Percentiles rank a stretch among this genome's conserved stretches.
These are phyloP conservation scores for Guyanaporus albipodus DNA, from an alignment of 768 basidiomycete genomes.

Conservation along the genomic window DNA sequence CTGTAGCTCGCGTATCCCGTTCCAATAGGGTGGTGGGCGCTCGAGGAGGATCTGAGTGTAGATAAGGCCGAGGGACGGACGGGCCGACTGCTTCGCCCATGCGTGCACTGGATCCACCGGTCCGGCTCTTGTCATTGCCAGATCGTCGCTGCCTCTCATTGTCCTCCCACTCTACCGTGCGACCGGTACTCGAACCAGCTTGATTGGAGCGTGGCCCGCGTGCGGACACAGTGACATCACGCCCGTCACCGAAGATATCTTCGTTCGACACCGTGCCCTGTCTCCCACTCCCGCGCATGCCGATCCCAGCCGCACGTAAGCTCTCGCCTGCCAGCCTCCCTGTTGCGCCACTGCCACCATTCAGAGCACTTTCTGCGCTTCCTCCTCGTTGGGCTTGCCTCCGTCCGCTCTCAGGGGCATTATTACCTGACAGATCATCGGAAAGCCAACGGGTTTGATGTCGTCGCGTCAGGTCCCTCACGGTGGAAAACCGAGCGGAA, in stretches of 20 bases:
- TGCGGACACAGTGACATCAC: conserved; percentile 15
- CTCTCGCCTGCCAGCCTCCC: conserved; percentile 64
- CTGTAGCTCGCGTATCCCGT: conserved; percentile 20
- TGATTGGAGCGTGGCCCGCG: conserved; percentile 16
- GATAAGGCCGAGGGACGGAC: conserved; percentile 17
- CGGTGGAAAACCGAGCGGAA: conserved; percentile 40
- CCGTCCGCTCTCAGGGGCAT: conserved; percentile 36
- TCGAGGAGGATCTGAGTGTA: conserved; percentile 27
- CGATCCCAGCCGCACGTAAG: conserved; percentile 66
- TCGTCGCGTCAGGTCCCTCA: conserved; percentile 44
- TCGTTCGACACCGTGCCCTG: conserved; percentile 29
- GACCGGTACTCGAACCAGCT: conserved; percentile 3
- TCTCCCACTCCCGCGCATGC: conserved; percentile 33
- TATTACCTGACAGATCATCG: conserved; percentile 41
- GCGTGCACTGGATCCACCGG: conserved; percentile 23
- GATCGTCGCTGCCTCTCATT: conserved; percentile 18
- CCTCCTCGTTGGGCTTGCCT: conserved; percentile 59
- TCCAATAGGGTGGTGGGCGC: conserved; percentile 14
- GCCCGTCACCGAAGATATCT: conserved; percentile 34
- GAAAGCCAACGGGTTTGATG: conserved; percentile 54
- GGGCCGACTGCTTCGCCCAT: conserved; percentile 14
- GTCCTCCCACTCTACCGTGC: conserved; percentile 25
- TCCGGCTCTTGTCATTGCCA: conserved; percentile 21
- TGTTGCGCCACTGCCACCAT: conserved; percentile 37
- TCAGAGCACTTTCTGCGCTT: conserved; percentile 65